Conservation (phyloP, 2,329 filamentous ascomycete species). For the Monilinia polystroma region DNA sequence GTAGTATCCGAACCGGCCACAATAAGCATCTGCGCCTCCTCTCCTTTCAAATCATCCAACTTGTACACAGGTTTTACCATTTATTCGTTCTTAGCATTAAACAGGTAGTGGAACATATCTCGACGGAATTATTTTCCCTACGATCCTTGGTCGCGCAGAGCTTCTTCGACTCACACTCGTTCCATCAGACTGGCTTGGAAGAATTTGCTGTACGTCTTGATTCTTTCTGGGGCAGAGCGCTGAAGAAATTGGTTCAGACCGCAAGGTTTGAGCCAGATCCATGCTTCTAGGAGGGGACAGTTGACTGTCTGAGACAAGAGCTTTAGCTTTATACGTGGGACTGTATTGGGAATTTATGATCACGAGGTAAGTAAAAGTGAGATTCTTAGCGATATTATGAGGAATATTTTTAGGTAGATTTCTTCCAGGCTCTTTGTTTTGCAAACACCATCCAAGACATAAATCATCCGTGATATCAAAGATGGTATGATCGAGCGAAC, state of each 20-base stretch:
- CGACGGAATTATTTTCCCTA: too few relatives aligned
- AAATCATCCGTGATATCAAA: conserved; percentile 11
- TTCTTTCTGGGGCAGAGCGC: neutral
- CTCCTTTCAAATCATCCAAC: too few relatives aligned
- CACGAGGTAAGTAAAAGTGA: neutral
- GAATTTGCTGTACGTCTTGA: neutral
- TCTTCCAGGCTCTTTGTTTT: neutral
- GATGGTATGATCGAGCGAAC: neutral
- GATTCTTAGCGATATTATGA: neutral
- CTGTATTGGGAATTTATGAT: too few relatives aligned
- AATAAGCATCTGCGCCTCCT: too few relatives aligned
- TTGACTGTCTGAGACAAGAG: neutral
- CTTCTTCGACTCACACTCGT: neutral
- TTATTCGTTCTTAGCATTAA: too few relatives aligned
- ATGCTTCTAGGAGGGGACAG: neutral
- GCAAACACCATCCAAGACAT: neutral
- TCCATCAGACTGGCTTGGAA: neutral
- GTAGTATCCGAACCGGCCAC: too few relatives aligned
- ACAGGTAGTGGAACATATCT: too few relatives aligned
- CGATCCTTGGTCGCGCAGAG: too few relatives aligned
- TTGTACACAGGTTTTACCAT: too few relatives aligned
- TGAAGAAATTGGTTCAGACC: neutral
- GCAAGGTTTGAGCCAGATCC: neutral
- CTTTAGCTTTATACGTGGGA: neutral
- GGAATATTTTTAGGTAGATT: neutral